Conservation (phyloP, 768 basidiomycete genomes). For the Chiua virens region DNA sequence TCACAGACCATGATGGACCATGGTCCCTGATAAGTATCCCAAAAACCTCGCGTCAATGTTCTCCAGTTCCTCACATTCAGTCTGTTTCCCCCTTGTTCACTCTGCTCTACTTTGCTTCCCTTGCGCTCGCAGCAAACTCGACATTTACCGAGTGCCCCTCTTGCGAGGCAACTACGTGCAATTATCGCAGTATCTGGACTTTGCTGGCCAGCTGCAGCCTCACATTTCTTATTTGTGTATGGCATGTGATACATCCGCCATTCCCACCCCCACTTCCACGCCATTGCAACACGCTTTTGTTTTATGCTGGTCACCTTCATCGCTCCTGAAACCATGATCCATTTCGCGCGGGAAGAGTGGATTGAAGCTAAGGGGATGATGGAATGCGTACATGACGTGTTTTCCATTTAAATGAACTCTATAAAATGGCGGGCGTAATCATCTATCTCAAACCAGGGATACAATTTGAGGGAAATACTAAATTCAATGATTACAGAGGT, state of each 20-base stretch:
- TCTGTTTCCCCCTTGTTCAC: neutral
- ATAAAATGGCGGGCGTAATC: too few species aligned
- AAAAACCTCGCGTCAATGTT: too few species aligned
- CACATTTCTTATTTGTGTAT: neutral
- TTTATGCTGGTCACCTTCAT: neutral
- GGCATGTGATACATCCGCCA: neutral
- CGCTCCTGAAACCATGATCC: neutral
- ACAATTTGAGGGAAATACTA: too few species aligned
- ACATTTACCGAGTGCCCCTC: neutral
- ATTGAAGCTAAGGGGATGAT: neutral
- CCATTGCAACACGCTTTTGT: neutral
- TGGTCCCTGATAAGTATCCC: too few species aligned
- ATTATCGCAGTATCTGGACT: neutral
- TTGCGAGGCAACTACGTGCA: neutral
- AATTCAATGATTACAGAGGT: neutral
- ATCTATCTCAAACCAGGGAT: too few species aligned
- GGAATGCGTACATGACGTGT: neutral
- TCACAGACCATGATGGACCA: too few species aligned
- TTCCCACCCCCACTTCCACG: neutral
- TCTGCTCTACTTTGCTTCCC: neutral
- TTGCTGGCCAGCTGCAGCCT: neutral
- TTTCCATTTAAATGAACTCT: neutral
- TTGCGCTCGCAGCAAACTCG: neutral
- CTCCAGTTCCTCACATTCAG: neutral
- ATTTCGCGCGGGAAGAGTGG: neutral